These are phyloP conservation scores for Fomes fomentarius DNA, from an alignment of 1,284 basidiomycete species.

Conservation along the genomic window DNA sequence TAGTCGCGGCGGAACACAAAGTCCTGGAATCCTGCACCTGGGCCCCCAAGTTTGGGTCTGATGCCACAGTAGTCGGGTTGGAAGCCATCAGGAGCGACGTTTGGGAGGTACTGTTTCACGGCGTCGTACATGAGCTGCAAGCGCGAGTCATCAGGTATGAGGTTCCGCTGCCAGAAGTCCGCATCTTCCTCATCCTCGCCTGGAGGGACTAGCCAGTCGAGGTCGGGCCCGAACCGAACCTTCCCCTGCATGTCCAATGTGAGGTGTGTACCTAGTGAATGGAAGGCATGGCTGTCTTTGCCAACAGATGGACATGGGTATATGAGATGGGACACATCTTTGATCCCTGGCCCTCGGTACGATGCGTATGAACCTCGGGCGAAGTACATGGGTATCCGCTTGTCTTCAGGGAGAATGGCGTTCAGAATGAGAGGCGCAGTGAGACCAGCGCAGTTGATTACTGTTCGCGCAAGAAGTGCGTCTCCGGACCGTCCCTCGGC, in stretches of 20 bases:
- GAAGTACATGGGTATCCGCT: conserved; percentile 72
- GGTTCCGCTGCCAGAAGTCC: conserved; percentile 79
- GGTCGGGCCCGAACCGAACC: conserved; percentile 92
- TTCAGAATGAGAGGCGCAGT: conserved; percentile 76
- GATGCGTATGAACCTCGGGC: conserved; percentile 86
- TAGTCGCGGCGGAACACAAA: conserved; percentile 72
- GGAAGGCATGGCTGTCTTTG: conserved; percentile 61
- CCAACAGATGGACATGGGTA: conserved; percentile 84
- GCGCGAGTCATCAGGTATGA: conserved; percentile 70
- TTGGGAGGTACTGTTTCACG: conserved; percentile 77
- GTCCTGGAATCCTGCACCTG: conserved; percentile 82
- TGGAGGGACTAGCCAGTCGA: conserved; percentile 81
- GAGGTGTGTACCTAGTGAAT: conserved; percentile 88
- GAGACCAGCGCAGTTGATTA: conserved; percentile 91
- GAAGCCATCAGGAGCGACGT: conserved; percentile 65
- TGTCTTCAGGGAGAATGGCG: conserved; percentile 59
- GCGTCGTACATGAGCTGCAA: conserved; percentile 69
- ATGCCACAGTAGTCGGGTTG: conserved; percentile 92
- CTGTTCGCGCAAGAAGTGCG: conserved; percentile 78
- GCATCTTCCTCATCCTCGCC: conserved; percentile 41
- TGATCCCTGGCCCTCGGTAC: conserved; percentile 78
- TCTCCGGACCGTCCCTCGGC: conserved; percentile 50
- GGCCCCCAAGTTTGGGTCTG: conserved; percentile 85
- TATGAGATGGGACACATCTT: conserved; percentile 74
- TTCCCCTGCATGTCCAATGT: conserved; percentile 89